Percentiles rank a stretch among this genome's conserved stretches.
These are phyloP conservation scores for Pythium insidiosum DNA, from an alignment of 352 stramenopile genomes.

Conservation along the genomic window DNA sequence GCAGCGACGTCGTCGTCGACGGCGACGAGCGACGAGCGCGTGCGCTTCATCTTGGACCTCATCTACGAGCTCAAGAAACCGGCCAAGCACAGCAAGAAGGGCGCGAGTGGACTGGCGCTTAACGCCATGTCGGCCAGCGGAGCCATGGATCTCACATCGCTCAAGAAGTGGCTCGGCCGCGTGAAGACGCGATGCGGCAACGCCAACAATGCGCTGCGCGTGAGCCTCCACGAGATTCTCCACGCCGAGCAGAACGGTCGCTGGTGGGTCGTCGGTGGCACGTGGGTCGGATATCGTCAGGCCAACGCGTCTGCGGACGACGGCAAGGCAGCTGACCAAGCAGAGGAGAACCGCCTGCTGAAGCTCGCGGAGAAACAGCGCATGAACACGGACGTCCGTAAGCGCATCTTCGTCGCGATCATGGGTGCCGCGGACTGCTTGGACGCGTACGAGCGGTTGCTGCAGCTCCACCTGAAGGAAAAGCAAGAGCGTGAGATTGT, in stretches of 20 bases:
- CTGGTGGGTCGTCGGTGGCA: constrained; percentile 96
- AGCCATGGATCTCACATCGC: constrained; percentile 59
- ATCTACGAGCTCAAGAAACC: constrained; percentile 96
- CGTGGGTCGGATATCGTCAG: constrained; percentile 84
- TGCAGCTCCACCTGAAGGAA: constrained; percentile 86
- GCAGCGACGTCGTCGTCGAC: constrained; percentile 16
- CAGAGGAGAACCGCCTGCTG: constrained; percentile 69
- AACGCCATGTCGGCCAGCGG: constrained; percentile 24
- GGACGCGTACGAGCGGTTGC: constrained; percentile 94
- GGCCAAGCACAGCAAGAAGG: constrained; percentile 87
- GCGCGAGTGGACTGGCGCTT: constrained; percentile 2
- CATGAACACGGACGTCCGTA: constrained; percentile 96
- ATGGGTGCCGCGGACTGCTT: constrained; percentile 94
- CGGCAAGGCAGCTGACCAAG: constrained; percentile 10
- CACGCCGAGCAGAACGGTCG: constrained; percentile 86
- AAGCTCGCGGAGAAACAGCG: constrained; percentile 92
- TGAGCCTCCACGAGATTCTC: constrained; percentile 67
- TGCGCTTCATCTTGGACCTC: constrained; percentile 90
- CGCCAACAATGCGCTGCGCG: constrained; percentile 57
- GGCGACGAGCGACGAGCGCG: constrained; percentile 29
- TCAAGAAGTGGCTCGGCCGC: constrained; percentile 92
- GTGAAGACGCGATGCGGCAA: constrained; percentile 89
- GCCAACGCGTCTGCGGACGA: constrained; percentile 14
- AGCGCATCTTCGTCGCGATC: constrained; percentile 95
- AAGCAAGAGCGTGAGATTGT: constrained; percentile 92